Base-by-base conservation (phyloP, 306 rosid species). In the Erythrophleum fordii region DNA sequence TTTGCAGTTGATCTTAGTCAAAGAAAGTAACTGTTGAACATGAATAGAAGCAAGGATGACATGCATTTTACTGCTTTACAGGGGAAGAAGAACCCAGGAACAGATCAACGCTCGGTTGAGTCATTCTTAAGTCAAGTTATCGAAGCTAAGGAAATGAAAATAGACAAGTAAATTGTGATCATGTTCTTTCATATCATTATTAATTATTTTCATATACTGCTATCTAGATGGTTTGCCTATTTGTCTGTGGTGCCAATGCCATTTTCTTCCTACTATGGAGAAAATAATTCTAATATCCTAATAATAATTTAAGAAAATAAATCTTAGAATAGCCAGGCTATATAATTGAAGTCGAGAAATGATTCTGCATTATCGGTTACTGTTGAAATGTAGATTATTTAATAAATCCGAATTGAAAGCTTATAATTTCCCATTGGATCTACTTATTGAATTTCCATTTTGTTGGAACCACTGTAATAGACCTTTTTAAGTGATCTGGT, bases 51-150 rank as follows among this genome's bases (percentile, higher is more conserved):
- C 37, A 18, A 17, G 34, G 2, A 22, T 73, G 44, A 53, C 77
- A 51, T 23, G 46, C 59, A 20, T 52, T 72, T 84, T 80, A 42
- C 84, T 83, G 71, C 81, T 83, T 83, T 78, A 8, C 91, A 93
- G 97, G 97, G 99, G 74, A 95, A 93, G 94, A 93, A 69, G 90
- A 95, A 95, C 80, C 98, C 97, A 0, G 89, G 93, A 31, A 93
- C 97, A 48, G 93, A 93, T 79, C 34, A 22, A 73, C 78, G 34
- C 26, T 72, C 99, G 20, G 99, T 90, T 81, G 83, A 78, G 82
- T 80, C 84, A 17, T 95, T 95, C 87, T 82, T 95, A 82, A 68
- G 76, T 59, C 88, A 87, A 87, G 99, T 95, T 75, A 76, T 79
- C 93, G 80, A 66, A 72, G 96, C 99, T 23, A 91, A 89, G 85